Evolutionary conservation across 192 early-diverging fungal genomes (phyloP), one percentile per base, ranked within the genome.

Genomic region (Geranomyces variabilis): DNA sequence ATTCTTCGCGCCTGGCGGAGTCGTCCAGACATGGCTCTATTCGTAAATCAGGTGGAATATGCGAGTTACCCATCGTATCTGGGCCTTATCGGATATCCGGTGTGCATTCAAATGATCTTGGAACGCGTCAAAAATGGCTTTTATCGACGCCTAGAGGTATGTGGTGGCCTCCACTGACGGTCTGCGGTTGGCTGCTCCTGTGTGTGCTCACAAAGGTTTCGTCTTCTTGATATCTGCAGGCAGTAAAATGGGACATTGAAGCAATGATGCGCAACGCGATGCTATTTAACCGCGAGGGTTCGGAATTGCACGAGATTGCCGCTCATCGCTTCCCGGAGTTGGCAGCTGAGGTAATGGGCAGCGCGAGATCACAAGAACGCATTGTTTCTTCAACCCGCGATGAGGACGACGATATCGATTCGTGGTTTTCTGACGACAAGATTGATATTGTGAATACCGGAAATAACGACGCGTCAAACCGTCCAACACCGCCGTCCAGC

Each of bases 111-210:
- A 0, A 12, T 73, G 19, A 76, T 80, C 12, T 22, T 30, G 30
- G 43, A 70, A 14, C 66, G 78, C 2, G 22, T 76, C 29, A 36
- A 34, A 4, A 66, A 63, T 51, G 64, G 62, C 1, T 80, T 73
- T 61, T 80, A 80, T 60, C 49, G 78, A 7, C 51, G 59, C n/a
- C 22, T 73, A 34, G 61, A 73, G 66, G 70, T 78, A 51, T 0
- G 58, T 41, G 6, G n/a, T 48, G 66, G 0, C 7, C 48, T 15
- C 58, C 0, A 26, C 15, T 14, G 0, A 41, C 33, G 63, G 2
- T 34, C 31, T n/a, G n/a, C n/a, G n/a, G n/a, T n/a, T n/a, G n/a
- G n/a, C n/a, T n/a, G n/a, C n/a, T n/a, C n/a, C n/a, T n/a, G n/a
- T n/a, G n/a, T n/a, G n/a, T n/a, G n/a, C n/a, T n/a, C n/a, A n/a